A percentile compares a stretch with the other conserved stretches of the same genome.
Evolutionary conservation across 495 filamentous ascomycete genomes (phyloP).

Genomic region (Pseudevernia furfuracea): DNA sequence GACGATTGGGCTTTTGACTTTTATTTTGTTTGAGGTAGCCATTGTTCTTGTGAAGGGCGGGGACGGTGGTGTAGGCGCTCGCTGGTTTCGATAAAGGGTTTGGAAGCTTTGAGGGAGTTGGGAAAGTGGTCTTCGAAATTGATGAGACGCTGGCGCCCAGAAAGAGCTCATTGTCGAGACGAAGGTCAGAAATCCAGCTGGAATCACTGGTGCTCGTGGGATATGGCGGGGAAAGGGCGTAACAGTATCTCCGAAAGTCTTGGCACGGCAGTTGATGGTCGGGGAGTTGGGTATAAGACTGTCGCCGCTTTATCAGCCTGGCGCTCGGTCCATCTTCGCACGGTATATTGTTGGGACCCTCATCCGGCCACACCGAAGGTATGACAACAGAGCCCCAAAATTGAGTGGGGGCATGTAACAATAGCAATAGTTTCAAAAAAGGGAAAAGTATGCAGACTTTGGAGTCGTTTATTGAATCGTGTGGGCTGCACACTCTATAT

Average conservation of each 20-base stretch:
- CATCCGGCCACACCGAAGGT: background rate
- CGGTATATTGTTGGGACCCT: background rate
- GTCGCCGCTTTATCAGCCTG: background rate
- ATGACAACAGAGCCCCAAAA: background rate
- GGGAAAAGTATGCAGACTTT: background rate
- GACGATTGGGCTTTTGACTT: conserved; percentile 95
- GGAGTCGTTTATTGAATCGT: background rate
- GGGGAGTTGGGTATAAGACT: too few relatives aligned
- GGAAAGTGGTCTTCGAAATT: background rate
- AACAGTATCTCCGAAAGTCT: conserved; percentile 4
- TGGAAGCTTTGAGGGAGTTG: background rate
- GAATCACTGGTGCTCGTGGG: too few relatives aligned
- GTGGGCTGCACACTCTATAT: background rate
- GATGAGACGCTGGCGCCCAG: conserved; percentile 6
- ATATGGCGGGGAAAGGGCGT: background rate
- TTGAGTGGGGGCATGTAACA: background rate
- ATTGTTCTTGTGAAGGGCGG: conserved; percentile 15
- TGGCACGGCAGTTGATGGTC: background rate
- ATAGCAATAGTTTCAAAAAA: background rate
- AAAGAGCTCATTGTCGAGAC: conserved; percentile 4
- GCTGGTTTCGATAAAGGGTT: background rate
- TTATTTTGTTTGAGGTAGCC: conserved; percentile 59
- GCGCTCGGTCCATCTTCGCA: background rate
- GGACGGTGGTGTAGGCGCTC: background rate
- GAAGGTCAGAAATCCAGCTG: background rate